Conservation (phyloP, 768 basidiomycete genomes). For the Lactarius sanguifluus region DNA sequence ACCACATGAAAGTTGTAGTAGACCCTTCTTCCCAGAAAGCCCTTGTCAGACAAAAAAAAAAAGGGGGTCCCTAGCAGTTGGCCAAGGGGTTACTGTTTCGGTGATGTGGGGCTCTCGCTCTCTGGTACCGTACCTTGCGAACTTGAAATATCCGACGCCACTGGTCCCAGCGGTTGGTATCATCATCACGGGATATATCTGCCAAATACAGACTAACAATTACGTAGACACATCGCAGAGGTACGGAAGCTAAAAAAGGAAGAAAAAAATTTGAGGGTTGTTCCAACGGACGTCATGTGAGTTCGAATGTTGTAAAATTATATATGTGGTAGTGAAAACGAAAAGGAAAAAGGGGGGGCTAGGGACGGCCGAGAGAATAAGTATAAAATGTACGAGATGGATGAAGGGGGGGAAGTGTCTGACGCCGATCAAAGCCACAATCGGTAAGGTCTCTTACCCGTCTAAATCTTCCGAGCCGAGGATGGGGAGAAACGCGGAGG, state of each 20-base stretch:
- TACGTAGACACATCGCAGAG: constrained; percentile 5
- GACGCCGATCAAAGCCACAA: constrained; percentile 6
- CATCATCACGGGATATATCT: constrained; percentile 17
- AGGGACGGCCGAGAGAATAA: constrained; percentile 3
- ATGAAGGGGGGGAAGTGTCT: neutral
- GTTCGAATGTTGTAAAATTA: constrained; percentile 16
- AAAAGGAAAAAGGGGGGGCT: neutral
- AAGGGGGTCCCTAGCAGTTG: neutral
- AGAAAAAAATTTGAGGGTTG: neutral
- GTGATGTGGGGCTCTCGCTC: neutral
- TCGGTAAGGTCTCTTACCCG: neutral
- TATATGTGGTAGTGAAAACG: neutral
- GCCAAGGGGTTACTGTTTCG: neutral
- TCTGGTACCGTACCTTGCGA: neutral
- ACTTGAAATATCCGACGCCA: neutral
- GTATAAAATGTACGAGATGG: constrained; percentile 10
- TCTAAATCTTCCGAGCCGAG: neutral
- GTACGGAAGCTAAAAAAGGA: neutral
- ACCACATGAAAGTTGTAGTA: neutral
- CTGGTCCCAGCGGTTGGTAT: constrained; percentile 3
- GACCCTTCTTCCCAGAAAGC: neutral
- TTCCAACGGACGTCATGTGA: constrained; percentile 12
- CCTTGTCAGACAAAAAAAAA: neutral
- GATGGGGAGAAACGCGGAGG: neutral
- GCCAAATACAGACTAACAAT: constrained; percentile 17